phyloP scores from a whole-genome alignment of 257 asterid genomes.

The Mentha longifolia region DNA sequence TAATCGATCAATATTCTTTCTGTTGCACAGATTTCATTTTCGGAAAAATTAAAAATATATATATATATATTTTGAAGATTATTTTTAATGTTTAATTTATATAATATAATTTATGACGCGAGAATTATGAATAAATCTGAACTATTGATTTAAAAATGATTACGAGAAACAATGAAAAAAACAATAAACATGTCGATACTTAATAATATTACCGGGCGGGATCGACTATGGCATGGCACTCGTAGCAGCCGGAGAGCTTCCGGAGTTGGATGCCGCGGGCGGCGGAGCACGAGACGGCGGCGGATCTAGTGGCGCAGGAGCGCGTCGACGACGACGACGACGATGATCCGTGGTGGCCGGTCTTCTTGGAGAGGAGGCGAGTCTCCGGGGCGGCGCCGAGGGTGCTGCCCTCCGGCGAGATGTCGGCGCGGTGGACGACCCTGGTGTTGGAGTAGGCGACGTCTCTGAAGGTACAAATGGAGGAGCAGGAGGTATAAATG shows the following conservation, averaged over 20 bases:
- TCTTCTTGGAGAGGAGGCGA: constrained; percentile 57
- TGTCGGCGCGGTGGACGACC: constrained; percentile 78
- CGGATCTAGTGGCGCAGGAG: constrained; percentile 31
- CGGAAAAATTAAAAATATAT: too few relatives aligned
- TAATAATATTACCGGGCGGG: constrained; percentile 61
- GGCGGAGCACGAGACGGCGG: too few relatives aligned
- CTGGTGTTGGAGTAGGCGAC: constrained; percentile 64
- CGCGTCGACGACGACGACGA: constrained; percentile 40
- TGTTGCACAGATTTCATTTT: too few relatives aligned
- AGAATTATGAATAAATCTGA: too few relatives aligned
- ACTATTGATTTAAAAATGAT: too few relatives aligned
- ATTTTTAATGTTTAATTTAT: too few relatives aligned
- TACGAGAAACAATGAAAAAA: too few relatives aligned
- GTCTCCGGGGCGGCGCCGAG: constrained; percentile 64
- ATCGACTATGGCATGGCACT: constrained; percentile 84
- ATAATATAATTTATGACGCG: too few relatives aligned
- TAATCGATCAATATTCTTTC: not conserved
- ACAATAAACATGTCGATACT: too few relatives aligned
- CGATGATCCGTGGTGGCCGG: constrained; percentile 46
- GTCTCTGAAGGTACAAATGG: constrained; percentile 68
- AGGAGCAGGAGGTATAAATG: constrained; percentile 52
- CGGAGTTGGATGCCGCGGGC: constrained; percentile 73
- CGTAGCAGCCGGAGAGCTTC: constrained; percentile 91
- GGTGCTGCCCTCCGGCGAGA: constrained; percentile 68
- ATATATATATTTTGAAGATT: too few relatives aligned